Percentiles rank a stretch among this genome's conserved stretches.
Conservation (phyloP, 2,329 filamentous ascomycete species). For the Penicillium sclerotigenum region DNA sequence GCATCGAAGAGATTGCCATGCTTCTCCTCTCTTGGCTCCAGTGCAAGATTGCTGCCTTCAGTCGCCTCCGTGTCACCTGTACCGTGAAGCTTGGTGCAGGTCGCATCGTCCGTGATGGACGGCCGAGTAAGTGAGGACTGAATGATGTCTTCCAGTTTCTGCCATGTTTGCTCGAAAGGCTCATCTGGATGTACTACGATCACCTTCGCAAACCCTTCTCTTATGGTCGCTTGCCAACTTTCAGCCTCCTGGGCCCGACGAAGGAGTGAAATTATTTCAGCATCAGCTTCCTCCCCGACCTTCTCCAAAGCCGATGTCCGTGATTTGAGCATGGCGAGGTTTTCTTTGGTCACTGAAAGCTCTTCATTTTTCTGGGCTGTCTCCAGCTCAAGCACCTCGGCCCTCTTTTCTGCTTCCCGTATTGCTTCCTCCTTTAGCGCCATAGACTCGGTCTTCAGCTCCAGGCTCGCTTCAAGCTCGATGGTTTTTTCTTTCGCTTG, state of each 20-base stretch:
- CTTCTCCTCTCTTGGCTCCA: neutral
- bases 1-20: neutral
- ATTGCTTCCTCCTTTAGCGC: neutral
- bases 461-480: conserved; percentile 21
- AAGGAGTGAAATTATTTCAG: conserved; percentile 26
- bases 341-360: conserved; percentile 11
- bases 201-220: conserved; percentile 18
- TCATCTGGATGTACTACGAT: conserved; percentile 16
- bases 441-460: conserved; percentile 4
- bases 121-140: neutral
- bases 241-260: conserved; percentile 27
- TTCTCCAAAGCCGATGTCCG: conserved; percentile 19
- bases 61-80: neutral
- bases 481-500: conserved; percentile 20
- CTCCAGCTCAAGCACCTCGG: conserved; percentile 14
- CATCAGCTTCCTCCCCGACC: conserved; percentile 19
- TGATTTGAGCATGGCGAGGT: conserved; percentile 13
- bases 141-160: conserved; percentile 19
- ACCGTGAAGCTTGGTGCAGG: neutral
- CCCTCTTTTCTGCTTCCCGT: conserved; percentile 14
- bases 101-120: neutral
- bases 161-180: conserved; percentile 19
- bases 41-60: neutral
- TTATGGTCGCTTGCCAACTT: conserved; percentile 20
- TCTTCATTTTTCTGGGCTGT: conserved; percentile 31